phyloP scores from a whole-genome alignment of 768 basidiomycete species.

The Auriscalpium vulgare region DNA sequence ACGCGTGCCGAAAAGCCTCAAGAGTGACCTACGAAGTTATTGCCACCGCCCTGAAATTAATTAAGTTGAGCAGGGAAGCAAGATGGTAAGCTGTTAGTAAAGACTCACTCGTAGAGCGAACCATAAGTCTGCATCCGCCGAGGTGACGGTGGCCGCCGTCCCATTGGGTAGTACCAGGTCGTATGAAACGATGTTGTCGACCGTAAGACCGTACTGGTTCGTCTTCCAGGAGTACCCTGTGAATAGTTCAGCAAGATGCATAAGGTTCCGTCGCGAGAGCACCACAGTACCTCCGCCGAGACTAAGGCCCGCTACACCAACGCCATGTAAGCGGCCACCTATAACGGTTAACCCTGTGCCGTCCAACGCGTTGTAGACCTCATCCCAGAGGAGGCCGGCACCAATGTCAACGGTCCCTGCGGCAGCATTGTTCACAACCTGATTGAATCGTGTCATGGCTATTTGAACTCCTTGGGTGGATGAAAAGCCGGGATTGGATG shows the following conservation, averaged over 20 bases:
- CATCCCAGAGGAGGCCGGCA: conserved; percentile 21
- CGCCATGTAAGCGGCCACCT: conserved; percentile 17
- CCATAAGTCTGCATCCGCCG: conserved; percentile 4
- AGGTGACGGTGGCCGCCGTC: conserved; percentile 1
- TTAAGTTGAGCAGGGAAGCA: too few relatives aligned
- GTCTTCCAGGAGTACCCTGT: conserved; percentile 26
- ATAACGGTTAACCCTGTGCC: conserved; percentile 15
- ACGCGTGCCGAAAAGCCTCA: too few relatives aligned
- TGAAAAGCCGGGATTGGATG: conserved; percentile 17
- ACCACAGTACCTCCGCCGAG: too few relatives aligned
- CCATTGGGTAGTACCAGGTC: conserved; percentile 26
- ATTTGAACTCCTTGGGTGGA: conserved; percentile 22
- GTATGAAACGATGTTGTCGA: conserved; percentile 25
- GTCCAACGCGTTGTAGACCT: conserved; percentile 16
- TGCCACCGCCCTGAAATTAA: conserved; percentile 1
- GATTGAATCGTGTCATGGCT: conserved; percentile 16
- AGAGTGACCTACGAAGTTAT: conserved; percentile 4
- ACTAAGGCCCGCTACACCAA: conserved; percentile 18
- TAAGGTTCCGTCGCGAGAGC: too few relatives aligned
- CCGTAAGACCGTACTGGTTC: neutral
- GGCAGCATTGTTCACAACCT: neutral
- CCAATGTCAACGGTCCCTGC: conserved; percentile 11
- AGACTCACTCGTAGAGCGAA: conserved; percentile 8
- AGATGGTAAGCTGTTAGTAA: too few relatives aligned
- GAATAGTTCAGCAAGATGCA: neutral